Evolutionary conservation across 495 filamentous ascomycete genomes (phyloP).

Genomic region (Cudoniella acicularis): DNA sequence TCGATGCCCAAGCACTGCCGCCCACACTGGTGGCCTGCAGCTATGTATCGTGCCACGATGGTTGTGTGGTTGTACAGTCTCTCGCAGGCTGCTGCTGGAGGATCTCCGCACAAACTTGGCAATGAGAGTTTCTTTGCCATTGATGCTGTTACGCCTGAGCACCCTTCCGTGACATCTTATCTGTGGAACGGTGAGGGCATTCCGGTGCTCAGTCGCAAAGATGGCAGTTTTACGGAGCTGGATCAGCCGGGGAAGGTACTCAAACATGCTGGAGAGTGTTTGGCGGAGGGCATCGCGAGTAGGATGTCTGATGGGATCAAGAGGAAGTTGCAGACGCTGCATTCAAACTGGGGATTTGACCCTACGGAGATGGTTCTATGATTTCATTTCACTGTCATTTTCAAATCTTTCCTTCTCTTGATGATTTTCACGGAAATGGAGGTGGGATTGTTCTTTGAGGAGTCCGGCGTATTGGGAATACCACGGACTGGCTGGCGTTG

Average conservation of each 20-base stretch:
- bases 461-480: no score
- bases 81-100: slow-evolving; percentile 21
- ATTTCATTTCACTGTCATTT: background rate
- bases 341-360: slow-evolving; percentile 6
- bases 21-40: slow-evolving; percentile 52
- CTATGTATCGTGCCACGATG: slow-evolving; percentile 48
- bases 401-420: background rate
- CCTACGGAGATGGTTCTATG: background rate
- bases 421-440: no score
- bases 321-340: slow-evolving; percentile 38
- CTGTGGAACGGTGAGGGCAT: slow-evolving; percentile 35
- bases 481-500: no score
- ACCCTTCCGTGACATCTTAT: slow-evolving; percentile 34
- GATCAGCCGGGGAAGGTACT: slow-evolving; percentile 40
- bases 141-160: slow-evolving; percentile 36
- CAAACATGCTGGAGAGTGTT: slow-evolving; percentile 37
- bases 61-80: slow-evolving; percentile 46
- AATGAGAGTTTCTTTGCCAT: slow-evolving; percentile 29
- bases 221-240: slow-evolving; percentile 28
- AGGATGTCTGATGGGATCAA: slow-evolving; percentile 42
- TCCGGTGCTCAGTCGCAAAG: slow-evolving; percentile 32
- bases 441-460: no score
- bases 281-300: slow-evolving; percentile 39
- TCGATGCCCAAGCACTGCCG: slow-evolving; percentile 36
- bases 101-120: slow-evolving; percentile 23